These are phyloP conservation scores for Brettanomyces nanus DNA, from an alignment of 805 yeast species.

Conservation along the genomic window DNA sequence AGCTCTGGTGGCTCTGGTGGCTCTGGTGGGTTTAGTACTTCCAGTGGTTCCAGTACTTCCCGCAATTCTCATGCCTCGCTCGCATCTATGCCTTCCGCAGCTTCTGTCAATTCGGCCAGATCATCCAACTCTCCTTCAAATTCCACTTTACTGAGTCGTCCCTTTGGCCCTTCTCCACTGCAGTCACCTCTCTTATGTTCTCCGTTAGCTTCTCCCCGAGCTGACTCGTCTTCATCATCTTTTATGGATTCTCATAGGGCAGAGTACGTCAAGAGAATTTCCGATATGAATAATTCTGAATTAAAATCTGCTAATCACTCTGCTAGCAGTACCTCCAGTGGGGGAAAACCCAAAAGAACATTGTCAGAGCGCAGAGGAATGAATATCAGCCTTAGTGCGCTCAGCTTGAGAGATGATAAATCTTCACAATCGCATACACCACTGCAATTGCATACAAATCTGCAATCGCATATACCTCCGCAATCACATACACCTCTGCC, in stretches of 20 bases:
- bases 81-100: background rate
- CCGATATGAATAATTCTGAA: background rate
- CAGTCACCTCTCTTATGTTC: too few species aligned
- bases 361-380: conserved; percentile 48
- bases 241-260: background rate
- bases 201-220: background rate
- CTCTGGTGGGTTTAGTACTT: background rate
- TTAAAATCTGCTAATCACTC: background rate
- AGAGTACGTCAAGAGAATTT: background rate
- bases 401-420: conserved; percentile 3
- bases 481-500: background rate
- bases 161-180: too few species aligned
- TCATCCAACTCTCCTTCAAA: background rate
- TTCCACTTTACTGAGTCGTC: background rate
- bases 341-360: conserved; percentile 30
- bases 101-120: background rate
- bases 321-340: background rate
- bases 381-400: conserved; percentile 33
- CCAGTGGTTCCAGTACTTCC: too few species aligned
- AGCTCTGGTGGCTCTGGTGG: too few species aligned
- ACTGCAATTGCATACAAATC: background rate
- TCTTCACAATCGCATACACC: background rate
- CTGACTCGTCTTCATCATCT: background rate
- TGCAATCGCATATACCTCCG: background rate
- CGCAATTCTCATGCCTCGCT: too few species aligned